Evolutionary conservation across 495 filamentous ascomycete genomes (phyloP).

Genomic region (Jackrogersella multiformis): DNA sequence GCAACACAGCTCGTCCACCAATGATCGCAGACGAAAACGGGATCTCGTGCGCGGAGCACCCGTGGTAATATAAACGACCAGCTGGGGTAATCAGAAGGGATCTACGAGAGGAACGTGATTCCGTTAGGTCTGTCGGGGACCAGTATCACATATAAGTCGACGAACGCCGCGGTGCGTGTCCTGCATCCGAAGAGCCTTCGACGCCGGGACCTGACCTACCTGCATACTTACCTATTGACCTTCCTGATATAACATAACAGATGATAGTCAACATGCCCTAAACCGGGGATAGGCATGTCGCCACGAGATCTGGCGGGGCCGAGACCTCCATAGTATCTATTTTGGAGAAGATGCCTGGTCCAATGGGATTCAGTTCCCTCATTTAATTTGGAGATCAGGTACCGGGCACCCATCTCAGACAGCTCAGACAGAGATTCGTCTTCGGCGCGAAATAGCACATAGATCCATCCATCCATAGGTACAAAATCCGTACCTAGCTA

Average conservation of each 20-base stretch:
- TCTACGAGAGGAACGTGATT: constrained; percentile 4
- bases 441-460: not conserved
- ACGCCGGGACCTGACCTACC: constrained; percentile 21
- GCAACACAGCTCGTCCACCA: constrained; percentile 3
- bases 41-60: constrained; percentile 7
- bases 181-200: constrained; percentile 7
- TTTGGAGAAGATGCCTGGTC: constrained; percentile 8
- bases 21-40: constrained; percentile 9
- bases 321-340: constrained; percentile 14
- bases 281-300: constrained; percentile 13
- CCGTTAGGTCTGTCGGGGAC: not conserved
- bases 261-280: constrained; percentile 11
- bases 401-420: constrained; percentile 5
- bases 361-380: constrained; percentile 1
- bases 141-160: constrained; percentile 16
- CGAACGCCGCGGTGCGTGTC: constrained; percentile 6
- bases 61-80: constrained; percentile 18
- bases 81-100: not conserved
- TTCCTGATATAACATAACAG: constrained; percentile 37
- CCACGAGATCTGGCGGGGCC: constrained; percentile 39
- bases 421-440: too few relatives aligned
- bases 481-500: not conserved
- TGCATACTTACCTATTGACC: constrained; percentile 35
- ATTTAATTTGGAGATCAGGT: constrained; percentile 13
- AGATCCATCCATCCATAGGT: not conserved